phyloP scores from a whole-genome alignment of 768 basidiomycete genomes.

The Hygrophorus russula region DNA sequence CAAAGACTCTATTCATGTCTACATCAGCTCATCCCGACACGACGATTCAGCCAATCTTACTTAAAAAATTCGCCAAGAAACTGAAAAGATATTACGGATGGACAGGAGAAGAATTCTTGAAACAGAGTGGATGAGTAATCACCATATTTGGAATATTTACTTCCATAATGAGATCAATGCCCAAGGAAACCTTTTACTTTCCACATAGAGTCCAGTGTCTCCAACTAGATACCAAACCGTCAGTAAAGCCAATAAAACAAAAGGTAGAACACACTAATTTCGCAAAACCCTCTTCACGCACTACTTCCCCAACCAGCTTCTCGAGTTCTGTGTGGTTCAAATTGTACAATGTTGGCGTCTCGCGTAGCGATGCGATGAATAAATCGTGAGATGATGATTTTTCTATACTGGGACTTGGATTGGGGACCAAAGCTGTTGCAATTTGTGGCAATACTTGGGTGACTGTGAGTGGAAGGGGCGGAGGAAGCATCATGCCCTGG shows the following conservation, averaged over 20 bases:
- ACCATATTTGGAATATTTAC: conserved; percentile 1
- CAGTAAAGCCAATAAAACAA: neutral
- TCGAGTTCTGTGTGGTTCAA: conserved; percentile 43
- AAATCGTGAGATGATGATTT: conserved; percentile 4
- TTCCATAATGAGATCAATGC: neutral
- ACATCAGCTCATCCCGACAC: conserved; percentile 62
- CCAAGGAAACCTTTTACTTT: conserved; percentile 28
- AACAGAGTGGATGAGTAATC: neutral
- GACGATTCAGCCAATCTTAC: conserved; percentile 37
- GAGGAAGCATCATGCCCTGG: conserved; percentile 15
- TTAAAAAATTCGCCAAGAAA: conserved; percentile 45
- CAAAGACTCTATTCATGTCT: neutral
- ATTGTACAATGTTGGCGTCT: conserved; percentile 39
- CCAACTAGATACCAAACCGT: conserved; percentile 26
- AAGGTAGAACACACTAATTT: conserved; percentile 52
- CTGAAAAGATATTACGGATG: conserved; percentile 61
- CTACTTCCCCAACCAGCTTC: conserved; percentile 42
- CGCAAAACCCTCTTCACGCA: conserved; percentile 68
- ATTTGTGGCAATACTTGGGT: neutral
- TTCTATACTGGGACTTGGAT: neutral
- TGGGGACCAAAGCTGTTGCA: neutral
- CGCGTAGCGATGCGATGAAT: conserved; percentile 28
- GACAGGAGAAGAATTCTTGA: conserved; percentile 31
- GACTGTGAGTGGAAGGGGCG: conserved; percentile 16
- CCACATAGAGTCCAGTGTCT: conserved; percentile 44